phyloP scores from a whole-genome alignment of 164 flowering plant genomes.

The Vitis vinifera region DNA sequence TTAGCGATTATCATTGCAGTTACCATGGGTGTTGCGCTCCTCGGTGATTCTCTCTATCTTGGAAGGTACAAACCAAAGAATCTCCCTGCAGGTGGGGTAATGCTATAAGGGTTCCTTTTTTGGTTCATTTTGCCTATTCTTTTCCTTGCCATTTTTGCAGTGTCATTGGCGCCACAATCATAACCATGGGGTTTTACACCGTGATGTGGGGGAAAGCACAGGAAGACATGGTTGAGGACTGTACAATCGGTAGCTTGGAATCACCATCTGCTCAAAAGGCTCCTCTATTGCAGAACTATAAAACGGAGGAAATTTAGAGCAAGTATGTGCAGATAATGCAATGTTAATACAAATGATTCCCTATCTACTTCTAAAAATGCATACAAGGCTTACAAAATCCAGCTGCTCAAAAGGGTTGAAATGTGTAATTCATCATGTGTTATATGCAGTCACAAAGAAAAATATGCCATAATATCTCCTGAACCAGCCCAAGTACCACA shows the following conservation, averaged over 20 bases:
- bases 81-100: no score
- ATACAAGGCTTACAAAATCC: not conserved
- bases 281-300: conserved; percentile 29
- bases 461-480: no score
- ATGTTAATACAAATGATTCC: not conserved
- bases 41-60: conserved; percentile 20
- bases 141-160: conserved; percentile 18
- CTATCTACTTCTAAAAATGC: not conserved
- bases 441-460: not conserved
- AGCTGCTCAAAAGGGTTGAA: not conserved
- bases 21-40: conserved; percentile 13
- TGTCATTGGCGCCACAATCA: conserved; percentile 30
- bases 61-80: conserved; percentile 15
- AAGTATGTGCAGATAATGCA: not conserved
- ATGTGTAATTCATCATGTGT: not conserved
- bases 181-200: conserved; percentile 38
- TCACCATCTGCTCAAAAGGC: conserved; percentile 6
- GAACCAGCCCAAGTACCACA: no score
- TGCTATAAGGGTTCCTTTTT: not conserved
- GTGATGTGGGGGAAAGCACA: conserved; percentile 42
- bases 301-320: conserved; percentile 14
- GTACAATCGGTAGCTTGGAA: conserved; percentile 3
- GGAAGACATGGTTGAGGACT: conserved; percentile 13
- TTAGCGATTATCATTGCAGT: conserved; percentile 11
- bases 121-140: not conserved